Percentiles rank a stretch among this genome's conserved stretches.
These are phyloP conservation scores for Gomphus bonarii DNA, from an alignment of 1,284 basidiomycete genomes.

Conservation along the genomic window DNA sequence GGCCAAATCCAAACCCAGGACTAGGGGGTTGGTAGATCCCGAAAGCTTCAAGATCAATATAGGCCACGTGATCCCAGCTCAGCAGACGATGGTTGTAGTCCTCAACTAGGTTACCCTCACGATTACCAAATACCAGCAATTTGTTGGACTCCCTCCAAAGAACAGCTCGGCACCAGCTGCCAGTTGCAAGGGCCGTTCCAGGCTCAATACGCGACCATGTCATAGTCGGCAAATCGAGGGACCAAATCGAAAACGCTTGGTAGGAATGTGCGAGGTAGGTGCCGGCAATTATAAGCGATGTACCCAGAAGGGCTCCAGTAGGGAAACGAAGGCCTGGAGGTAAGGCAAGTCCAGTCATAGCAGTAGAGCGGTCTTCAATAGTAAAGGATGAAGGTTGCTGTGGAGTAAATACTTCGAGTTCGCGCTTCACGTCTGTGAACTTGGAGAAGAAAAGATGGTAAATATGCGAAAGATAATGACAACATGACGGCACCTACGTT, in stretches of 20 bases:
- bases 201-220: conserved; percentile 81
- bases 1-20: conserved; percentile 43
- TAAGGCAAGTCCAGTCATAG: conserved; percentile 66
- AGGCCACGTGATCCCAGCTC: conserved; percentile 85
- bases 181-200: conserved; percentile 63
- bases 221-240: conserved; percentile 71
- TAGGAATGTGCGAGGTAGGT: conserved; percentile 85
- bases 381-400: conserved; percentile 51
- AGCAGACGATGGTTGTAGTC: conserved; percentile 87
- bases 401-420: conserved; percentile 79
- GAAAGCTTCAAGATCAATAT: conserved; percentile 86
- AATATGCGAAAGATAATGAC: neutral
- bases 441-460: conserved; percentile 23
- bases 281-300: conserved; percentile 80
- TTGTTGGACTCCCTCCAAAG: conserved; percentile 73
- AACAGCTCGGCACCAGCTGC: conserved; percentile 85
- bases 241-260: conserved; percentile 87
- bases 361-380: conserved; percentile 62
- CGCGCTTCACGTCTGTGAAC: conserved; percentile 91
- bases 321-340: conserved; percentile 92
- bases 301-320: conserved; percentile 81
- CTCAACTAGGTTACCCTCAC: conserved; percentile 75
- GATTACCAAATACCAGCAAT: conserved; percentile 84
- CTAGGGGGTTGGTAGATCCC: conserved; percentile 85
- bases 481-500: conserved; percentile 46